A percentile compares a stretch with the other conserved stretches of the same genome.
Evolutionary conservation across 2,329 filamentous ascomycete genomes (phyloP).

Genomic region (Fusarium chaquense): DNA sequence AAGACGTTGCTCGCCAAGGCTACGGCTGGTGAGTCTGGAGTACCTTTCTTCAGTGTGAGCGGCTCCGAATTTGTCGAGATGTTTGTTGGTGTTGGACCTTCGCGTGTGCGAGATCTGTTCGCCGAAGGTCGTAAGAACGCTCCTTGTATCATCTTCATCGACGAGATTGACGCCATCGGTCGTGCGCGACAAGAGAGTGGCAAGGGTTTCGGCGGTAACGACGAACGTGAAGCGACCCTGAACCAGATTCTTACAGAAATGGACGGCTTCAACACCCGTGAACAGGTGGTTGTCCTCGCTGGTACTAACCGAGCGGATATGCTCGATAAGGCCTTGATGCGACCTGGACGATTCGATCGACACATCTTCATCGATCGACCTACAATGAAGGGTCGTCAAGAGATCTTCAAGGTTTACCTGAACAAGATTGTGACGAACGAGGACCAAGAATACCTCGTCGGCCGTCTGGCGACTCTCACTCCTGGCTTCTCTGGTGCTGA

Average conservation of each 20-base stretch:
- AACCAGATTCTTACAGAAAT: slow-evolving; percentile 99
- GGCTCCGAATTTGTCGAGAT: slow-evolving; percentile 99
- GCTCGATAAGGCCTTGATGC: slow-evolving; percentile 94
- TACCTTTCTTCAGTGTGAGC: slow-evolving; percentile 98
- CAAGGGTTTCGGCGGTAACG: slow-evolving; percentile 82
- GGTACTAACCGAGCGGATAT: slow-evolving; percentile 97
- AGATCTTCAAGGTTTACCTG: slow-evolving; percentile 95
- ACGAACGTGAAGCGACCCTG: slow-evolving; percentile 95
- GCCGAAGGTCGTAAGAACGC: slow-evolving; percentile 94
- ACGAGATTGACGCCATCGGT: slow-evolving; percentile 98
- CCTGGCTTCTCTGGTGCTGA: slow-evolving; percentile 98
- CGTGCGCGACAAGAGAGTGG: slow-evolving; percentile 86
- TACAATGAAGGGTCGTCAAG: slow-evolving; percentile 95
- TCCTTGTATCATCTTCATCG: slow-evolving; percentile 99
- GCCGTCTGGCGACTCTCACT: slow-evolving; percentile 89
- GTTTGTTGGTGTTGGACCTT: slow-evolving; percentile 99
- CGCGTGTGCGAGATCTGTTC: slow-evolving; percentile 93
- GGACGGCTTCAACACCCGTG: slow-evolving; percentile 98
- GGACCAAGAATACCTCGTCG: slow-evolving; percentile 87
- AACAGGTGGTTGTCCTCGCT: slow-evolving; percentile 95
- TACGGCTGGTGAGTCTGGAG: slow-evolving; percentile 94
- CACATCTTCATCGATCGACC: slow-evolving; percentile 96
- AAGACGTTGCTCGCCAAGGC: slow-evolving; percentile 98
- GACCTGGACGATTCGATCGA: slow-evolving; percentile 95
- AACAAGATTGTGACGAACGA: slow-evolving; percentile 95